Evolutionary conservation across 169 alveolate genomes (phyloP), one percentile per base, ranked within the genome.

Genomic region (Plasmodium malariae): DNA sequence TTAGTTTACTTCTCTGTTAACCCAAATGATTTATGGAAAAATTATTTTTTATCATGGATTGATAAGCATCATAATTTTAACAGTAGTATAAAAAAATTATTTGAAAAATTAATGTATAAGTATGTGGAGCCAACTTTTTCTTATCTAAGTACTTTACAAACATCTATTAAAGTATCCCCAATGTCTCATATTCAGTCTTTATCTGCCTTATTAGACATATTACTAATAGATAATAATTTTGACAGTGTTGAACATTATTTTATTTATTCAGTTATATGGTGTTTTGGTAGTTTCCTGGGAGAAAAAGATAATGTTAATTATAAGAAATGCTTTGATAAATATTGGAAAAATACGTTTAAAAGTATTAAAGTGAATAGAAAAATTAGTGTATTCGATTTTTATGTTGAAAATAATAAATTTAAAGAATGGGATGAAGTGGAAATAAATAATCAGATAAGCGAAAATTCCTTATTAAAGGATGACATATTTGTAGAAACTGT

Each of bases 341-440:
- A 98, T 97, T 98, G 99, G 98, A 97, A 97, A 91, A 96, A 96
- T 43, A 97, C 96, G 67, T 97, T 98, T 98, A 97, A 98, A 94
- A 96, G 97, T 49, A 97, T 97, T 89, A 98, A 98, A 91, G 97
- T 96, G 93, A 99, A 99, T 11, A 94, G 98, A 88, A 97, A 97
- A 91, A 99, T 99, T 11, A 96, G 98, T 28, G 97, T 98, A 34
- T 98, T 98, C 88, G 99, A 98, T 90, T 98, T 97, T 92, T 98
- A 86, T 70, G 98, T 96, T 36, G 97, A 96, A 71, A 87, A 97
- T 95, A 73, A 95, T 88, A 95, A 96, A 89, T 94, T 97, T 80
- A 96, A 95, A 91, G 98, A 96, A 88, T 96, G 98, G 89, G 78
- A 78, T n/a, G 89, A 78, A 48, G 26, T 40, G 0, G 89, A 78